Base-by-base conservation (phyloP, 768 basidiomycete species). In the Lyophyllum decastes region DNA sequence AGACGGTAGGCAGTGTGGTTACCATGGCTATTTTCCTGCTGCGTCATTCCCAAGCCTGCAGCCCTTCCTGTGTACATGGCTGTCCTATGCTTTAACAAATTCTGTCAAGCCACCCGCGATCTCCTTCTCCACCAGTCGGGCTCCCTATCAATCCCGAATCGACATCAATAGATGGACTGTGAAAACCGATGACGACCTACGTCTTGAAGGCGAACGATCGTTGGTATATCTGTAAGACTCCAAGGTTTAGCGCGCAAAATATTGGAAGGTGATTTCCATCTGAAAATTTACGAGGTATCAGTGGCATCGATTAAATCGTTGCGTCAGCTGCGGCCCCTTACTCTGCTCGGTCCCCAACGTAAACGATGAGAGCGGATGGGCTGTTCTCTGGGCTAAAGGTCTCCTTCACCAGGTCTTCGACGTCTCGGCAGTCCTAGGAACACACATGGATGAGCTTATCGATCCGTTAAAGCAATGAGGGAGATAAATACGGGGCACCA, bases 401-500 rank as follows among this genome's bases (percentile, higher is more conserved):
- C 9, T 79, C 66, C 55, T 77, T 69, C 26, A 92, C 76, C 40
- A 83, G 58, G 1, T 72, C 66, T 55, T 92, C 87, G 26, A 92
- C 85, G 34, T 68, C 80, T 27, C 75, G 72, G 67, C 90, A 92
- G 65, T 92, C 90, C 90, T 78, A 35, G 43, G 45, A 30, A 49
- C 7, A n/a, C 33, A 8, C 50, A 6, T 24, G 6, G 6, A 5
- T 59, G 26, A 58, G 43, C n/a, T 14, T 14, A 35, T 35, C 17
- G 25, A 25, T 3, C 27, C 38, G 26, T 8, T 24, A 24, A 50
- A 16, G 17, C 35, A 45, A 54, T 11, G 27, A 38, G 21, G 21
- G n/a, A 25, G 8, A 25, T 41, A 77, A 79, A 47, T 63, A 91
- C 90, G 24, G 87, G 82, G 66, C 90, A 92, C 90, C 90, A 92